A percentile compares a stretch with the other conserved stretches of the same genome.
Conservation (phyloP, 306 rosid species). For the Acacia melanoxylon region DNA sequence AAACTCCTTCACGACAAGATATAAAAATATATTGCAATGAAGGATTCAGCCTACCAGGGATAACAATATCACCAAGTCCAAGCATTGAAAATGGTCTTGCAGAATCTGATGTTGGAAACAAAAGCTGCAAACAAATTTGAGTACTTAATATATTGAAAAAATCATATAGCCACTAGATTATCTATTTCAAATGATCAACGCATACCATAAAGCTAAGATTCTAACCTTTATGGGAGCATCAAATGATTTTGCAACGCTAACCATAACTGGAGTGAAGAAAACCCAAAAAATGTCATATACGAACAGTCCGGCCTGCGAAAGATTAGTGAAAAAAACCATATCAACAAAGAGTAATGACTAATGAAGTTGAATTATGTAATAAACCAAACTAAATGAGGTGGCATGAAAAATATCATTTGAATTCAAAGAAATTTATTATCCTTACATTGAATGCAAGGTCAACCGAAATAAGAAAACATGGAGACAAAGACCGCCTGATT, state of each 20-base stretch:
- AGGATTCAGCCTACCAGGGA: conserved; percentile 76
- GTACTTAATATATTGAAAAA: conserved; percentile 22
- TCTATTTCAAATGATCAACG: conserved; percentile 1
- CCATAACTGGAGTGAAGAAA: conserved; percentile 99
- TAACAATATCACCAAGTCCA: conserved; percentile 99
- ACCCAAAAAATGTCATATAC: conserved; percentile 99
- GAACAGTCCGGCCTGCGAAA: conserved; percentile 86
- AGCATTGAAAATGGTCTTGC: conserved; percentile 96
- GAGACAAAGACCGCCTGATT: not conserved
- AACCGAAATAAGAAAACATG: not conserved
- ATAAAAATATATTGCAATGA: conserved; percentile 5
- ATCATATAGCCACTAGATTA: not conserved
- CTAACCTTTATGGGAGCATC: conserved; percentile 99
- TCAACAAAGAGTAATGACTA: not conserved
- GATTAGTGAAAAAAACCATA: conserved; percentile 16
- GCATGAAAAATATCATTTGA: not conserved
- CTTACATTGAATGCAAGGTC: not conserved
- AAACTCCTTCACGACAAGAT: not conserved
- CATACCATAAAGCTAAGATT: conserved; percentile 22
- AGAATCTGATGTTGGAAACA: conserved; percentile 92
- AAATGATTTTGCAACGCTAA: conserved; percentile 98
- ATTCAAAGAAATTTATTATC: not conserved
- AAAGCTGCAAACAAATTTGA: conserved; percentile 59
- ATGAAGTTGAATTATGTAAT: not conserved
- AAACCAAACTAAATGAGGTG: not conserved